These are phyloP conservation scores for Escallonia rubra DNA, from an alignment of 129 eudicot genomes.

Conservation along the genomic window DNA sequence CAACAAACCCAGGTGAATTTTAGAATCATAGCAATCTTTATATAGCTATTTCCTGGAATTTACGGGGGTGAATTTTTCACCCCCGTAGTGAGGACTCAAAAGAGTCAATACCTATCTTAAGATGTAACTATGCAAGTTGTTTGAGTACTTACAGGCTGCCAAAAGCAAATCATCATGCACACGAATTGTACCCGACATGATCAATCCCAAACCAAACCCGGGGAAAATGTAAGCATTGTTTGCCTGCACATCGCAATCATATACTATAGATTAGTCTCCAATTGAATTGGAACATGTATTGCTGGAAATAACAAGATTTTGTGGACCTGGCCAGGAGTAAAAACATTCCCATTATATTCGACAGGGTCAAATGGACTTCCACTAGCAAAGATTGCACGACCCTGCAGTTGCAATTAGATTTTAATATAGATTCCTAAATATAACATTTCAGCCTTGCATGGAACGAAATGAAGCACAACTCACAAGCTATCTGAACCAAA, in stretches of 20 bases:
- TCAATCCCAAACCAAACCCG: constrained; percentile 89
- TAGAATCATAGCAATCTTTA: too few species aligned
- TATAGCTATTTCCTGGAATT: too few species aligned
- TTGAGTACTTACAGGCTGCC: constrained; percentile 86
- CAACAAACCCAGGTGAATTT: too few species aligned
- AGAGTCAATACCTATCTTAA: too few species aligned
- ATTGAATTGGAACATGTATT: background rate
- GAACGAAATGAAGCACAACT: too few species aligned
- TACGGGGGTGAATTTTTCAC: too few species aligned
- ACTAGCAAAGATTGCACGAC: constrained; percentile 85
- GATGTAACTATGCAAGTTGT: background rate
- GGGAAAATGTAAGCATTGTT: constrained; percentile 97
- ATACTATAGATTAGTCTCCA: background rate
- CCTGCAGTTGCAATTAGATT: constrained; percentile 30
- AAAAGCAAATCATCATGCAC: constrained; percentile 85
- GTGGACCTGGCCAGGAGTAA: constrained; percentile 83
- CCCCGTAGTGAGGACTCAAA: too few species aligned
- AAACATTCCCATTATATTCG: constrained; percentile 52
- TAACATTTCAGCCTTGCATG: too few species aligned
- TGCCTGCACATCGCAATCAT: constrained; percentile 46
- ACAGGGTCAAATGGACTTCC: constrained; percentile 95
- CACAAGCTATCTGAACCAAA: too few species aligned
- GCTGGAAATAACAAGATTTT: background rate
- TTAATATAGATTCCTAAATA: background rate
- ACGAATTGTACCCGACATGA: constrained; percentile 87